Percentiles rank a stretch among this genome's conserved stretches.
Evolutionary conservation across 768 basidiomycete species (phyloP).

Genomic region (Suillus placidus): DNA sequence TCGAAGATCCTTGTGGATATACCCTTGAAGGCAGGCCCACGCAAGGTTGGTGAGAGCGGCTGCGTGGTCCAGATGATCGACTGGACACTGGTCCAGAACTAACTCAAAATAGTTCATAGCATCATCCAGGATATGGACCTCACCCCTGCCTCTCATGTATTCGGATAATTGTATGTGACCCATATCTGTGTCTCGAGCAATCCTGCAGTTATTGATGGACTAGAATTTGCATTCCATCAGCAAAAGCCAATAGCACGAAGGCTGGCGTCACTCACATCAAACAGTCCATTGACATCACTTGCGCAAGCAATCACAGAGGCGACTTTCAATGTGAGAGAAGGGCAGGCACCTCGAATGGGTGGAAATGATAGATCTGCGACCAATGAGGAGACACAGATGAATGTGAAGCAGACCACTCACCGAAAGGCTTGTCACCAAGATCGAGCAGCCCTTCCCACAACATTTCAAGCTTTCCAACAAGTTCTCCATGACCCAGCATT

Average conservation of each 20-base stretch:
- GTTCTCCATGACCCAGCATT: slow-evolving; percentile 1
- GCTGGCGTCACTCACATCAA: neutral
- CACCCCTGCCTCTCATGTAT: neutral
- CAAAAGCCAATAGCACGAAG: neutral
- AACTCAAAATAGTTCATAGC: neutral
- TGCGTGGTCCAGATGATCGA: neutral
- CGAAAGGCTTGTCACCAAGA: neutral
- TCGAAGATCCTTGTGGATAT: slow-evolving; percentile 9
- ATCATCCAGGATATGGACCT: neutral
- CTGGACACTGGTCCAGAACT: neutral
- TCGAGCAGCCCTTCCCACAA: neutral
- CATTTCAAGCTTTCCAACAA: neutral
- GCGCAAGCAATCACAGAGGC: neutral
- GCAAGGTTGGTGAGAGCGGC: slow-evolving; percentile 12
- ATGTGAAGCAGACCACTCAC: neutral
- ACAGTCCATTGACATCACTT: neutral
- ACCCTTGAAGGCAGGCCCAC: slow-evolving; percentile 23
- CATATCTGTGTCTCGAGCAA: neutral
- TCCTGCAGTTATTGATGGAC: neutral
- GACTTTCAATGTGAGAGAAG: neutral
- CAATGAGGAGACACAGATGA: neutral
- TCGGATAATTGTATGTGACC: neutral
- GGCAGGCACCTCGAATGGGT: neutral
- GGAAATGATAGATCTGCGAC: neutral
- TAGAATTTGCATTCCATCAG: neutral